phyloP scores from a whole-genome alignment of 257 asterid genomes.

The Gynochthodes officinalis region DNA sequence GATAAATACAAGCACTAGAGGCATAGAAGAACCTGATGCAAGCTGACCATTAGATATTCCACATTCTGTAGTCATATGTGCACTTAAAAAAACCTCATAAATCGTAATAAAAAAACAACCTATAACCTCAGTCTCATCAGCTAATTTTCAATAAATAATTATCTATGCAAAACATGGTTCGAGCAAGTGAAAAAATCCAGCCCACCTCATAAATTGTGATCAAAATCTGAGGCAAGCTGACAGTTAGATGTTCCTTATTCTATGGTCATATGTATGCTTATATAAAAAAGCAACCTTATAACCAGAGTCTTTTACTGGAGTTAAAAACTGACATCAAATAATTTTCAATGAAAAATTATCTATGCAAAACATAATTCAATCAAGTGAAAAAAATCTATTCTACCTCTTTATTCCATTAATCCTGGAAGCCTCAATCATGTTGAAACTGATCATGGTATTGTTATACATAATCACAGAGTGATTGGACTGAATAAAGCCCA shows the following conservation, averaged over 20 bases:
- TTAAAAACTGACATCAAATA: too few species aligned
- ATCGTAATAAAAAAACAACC: neutral
- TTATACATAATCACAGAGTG: constrained; percentile 89
- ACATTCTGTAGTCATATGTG: neutral
- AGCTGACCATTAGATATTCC: neutral
- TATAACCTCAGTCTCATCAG: neutral
- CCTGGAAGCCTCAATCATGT: constrained; percentile 83
- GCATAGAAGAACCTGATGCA: constrained; percentile 75
- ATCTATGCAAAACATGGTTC: neutral
- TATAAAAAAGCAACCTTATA: neutral
- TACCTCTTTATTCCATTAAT: constrained; percentile 72
- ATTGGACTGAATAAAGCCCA: constrained; percentile 90
- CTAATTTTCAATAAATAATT: neutral
- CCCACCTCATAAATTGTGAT: too few species aligned
- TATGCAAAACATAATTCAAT: neutral
- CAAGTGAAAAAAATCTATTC: neutral
- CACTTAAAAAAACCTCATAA: neutral
- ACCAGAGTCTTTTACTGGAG: too few species aligned
- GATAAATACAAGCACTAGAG: constrained; percentile 86
- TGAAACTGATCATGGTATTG: constrained; percentile 85
- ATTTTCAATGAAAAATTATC: neutral
- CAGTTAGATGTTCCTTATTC: neutral
- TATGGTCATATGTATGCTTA: neutral
- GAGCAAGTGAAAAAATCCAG: neutral
- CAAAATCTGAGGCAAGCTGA: constrained; percentile 46